Base-by-base conservation (phyloP, 345 rosid genomes). In the Gossypium thurberi region DNA sequence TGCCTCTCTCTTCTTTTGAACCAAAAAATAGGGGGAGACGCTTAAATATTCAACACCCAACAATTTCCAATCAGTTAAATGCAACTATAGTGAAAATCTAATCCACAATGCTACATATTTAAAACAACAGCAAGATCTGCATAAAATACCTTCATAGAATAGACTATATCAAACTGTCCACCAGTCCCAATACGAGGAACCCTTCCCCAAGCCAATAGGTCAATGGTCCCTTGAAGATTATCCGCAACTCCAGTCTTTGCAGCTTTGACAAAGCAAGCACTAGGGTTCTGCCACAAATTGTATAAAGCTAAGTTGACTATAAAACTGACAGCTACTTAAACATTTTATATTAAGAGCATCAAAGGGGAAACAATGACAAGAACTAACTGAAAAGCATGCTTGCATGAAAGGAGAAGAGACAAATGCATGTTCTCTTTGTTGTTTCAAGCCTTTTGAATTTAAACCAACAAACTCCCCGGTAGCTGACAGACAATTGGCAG, bases 381-480 rank as follows among this genome's bases (percentile, higher is more conserved):
- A 74, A 85, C 95, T 86, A 72, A 92, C 99, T 64, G 96, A 88
- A 80, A 95, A 92, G 87, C 96, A 89, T 0, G 96, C 98, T 86
- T 89, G 98, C 82, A 86, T 81, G 72, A 95, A 91, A 8, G 98
- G 94, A 18, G 98, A 85, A 52, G 85, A 58, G 1, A 82, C 85
- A 46, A 89, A 87, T 47, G 89, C 87, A 26, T 71, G 80, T 56
- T 88, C 89, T 73, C 91, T 84, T 80, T 88, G 97, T 68, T 71
- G 76, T 75, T 85, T 78, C 83, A 89, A 74, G 53, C 99, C 99
- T 81, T 82, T 89, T 1, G 91, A 81, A 72, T 85, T 91, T 69
- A 95, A 80, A 65, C 94, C 85, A 28, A 91, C 97, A 85, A 95
- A 92, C 81, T 95, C 98, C 78, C 99, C 98, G 0, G 96, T 87